These are phyloP conservation scores for Hyphodiscus sp. DNA, from an alignment of 2,329 filamentous ascomycete species.

Conservation along the genomic window DNA sequence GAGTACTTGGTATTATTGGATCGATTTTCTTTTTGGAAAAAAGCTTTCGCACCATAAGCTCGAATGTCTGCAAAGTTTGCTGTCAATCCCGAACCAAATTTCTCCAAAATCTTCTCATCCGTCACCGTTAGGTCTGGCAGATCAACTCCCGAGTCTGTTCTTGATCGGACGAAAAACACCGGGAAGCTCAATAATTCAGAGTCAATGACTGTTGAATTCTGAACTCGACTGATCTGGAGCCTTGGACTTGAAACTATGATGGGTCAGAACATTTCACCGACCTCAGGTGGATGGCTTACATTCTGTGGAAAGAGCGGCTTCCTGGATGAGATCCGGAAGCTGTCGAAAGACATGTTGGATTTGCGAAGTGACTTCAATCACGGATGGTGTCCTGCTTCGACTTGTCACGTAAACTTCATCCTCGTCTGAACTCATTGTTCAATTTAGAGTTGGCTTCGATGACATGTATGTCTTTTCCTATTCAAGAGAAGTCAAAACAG, in stretches of 20 bases:
- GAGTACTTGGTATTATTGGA: slow-evolving; percentile 21
- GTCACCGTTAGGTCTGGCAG: slow-evolving; percentile 21
- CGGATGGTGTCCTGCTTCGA: slow-evolving; percentile 21
- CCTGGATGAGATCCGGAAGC: slow-evolving; percentile 26
- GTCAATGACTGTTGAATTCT: slow-evolving; percentile 9
- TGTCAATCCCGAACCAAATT: slow-evolving; percentile 23
- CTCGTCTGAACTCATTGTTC: slow-evolving; percentile 13
- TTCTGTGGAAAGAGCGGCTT: slow-evolving; percentile 24
- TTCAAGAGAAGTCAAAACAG: not conserved
- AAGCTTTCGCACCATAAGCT: slow-evolving; percentile 19
- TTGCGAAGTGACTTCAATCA: slow-evolving; percentile 23
- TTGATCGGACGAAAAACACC: slow-evolving; percentile 20
- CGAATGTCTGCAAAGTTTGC: slow-evolving; percentile 27
- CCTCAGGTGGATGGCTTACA: slow-evolving; percentile 9
- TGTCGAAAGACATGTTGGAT: slow-evolving; percentile 21
- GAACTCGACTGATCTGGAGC: slow-evolving; percentile 19
- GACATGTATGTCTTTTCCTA: not conserved
- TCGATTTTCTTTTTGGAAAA: slow-evolving; percentile 21
- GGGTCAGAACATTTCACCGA: slow-evolving; percentile 1
- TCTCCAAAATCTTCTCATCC: slow-evolving; percentile 21
- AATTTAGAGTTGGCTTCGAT: not conserved
- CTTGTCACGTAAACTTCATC: slow-evolving; percentile 21
- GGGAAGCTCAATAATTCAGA: slow-evolving; percentile 17
- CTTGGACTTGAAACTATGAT: slow-evolving; percentile 20
- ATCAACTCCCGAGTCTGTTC: slow-evolving; percentile 23